Evolutionary conservation across 176 grass and related monocot genomes (phyloP).

Genomic region (Thalia dealbata): DNA sequence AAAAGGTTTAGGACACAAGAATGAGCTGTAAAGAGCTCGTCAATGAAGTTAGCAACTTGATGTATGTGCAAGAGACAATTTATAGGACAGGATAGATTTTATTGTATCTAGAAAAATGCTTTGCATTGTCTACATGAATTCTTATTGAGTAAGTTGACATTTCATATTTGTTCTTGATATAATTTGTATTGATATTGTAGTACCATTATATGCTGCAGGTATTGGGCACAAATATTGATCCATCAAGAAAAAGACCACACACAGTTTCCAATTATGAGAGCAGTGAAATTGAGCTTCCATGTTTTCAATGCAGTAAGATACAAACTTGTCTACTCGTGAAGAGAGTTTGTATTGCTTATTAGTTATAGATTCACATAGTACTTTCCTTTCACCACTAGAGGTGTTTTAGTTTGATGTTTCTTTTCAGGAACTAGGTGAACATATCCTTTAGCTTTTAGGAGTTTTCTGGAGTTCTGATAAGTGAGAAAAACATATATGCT

Average conservation of each 20-base stretch:
- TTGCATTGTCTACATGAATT: neutral
- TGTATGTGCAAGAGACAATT: neutral
- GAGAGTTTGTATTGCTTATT: neutral
- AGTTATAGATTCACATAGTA: neutral
- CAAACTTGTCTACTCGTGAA: neutral
- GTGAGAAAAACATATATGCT: too few species aligned
- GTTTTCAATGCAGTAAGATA: constrained; percentile 63
- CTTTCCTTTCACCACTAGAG: too few species aligned
- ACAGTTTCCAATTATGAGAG: constrained; percentile 29
- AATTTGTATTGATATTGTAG: constrained; percentile 22
- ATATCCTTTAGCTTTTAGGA: neutral
- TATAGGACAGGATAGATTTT: too few species aligned
- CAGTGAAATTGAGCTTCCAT: constrained; percentile 38
- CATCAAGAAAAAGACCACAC: constrained; percentile 53
- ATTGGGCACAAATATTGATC: constrained; percentile 42
- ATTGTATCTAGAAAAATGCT: too few species aligned
- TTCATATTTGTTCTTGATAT: neutral
- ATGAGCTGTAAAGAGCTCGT: too few species aligned
- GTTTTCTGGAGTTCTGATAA: neutral
- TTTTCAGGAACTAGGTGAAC: neutral
- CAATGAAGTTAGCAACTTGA: neutral
- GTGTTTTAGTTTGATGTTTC: neutral
- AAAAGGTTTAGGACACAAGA: too few species aligned
- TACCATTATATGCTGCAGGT: constrained; percentile 7
- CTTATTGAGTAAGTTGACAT: neutral